Evolutionary conservation across 1,284 basidiomycete species (phyloP), one percentile per base, ranked within the genome.

Genomic region (Ustilago hordei): DNA sequence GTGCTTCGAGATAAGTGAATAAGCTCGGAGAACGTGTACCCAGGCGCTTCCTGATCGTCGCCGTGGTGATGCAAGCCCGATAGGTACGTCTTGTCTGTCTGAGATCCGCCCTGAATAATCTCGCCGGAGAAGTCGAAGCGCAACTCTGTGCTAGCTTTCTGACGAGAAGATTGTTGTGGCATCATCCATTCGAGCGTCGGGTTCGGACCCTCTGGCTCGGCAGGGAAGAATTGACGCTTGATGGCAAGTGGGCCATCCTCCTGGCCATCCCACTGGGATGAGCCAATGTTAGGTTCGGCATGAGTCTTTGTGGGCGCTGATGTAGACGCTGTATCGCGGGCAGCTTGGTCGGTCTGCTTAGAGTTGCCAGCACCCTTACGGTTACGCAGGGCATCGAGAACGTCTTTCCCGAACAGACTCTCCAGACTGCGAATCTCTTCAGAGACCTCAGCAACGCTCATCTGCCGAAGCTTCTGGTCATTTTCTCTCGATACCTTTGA

Each of bases 21-120:
- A n/a, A 97, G 89, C 73, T 97, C 95, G 41, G 92, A 91, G 0
- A 96, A 87, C 0, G 93, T 95, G 86, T 97, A 98, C 0, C 95
- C 95, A 0, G 95, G 95, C n/a, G 87, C 77, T 48, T 91, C 91
- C 65, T 94, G 92, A 0, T 93, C 91, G 69, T 86, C 80, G 19
- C 88, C 88, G 65, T 97, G 95, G 85, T 97, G 95, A 86, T 98
- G 95, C 28, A 97, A 88, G 1, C 95, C 95, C 2, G 80, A 77
- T 4, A 81, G 69, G 45, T 76, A 81, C 11, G 80, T 79, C n/a
- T 55, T 43, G 52, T 80, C 71, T 28, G 62, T 70, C 39, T 73
- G 63, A 0, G 35, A 5, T 1, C 50, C 48, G 15, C 62, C 50
- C 11, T 58, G 55, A 12, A 81, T 55, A 8, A 80, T 32, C 17